phyloP scores from a whole-genome alignment of 2,329 filamentous ascomycete genomes.

The Fusarium nelsonii region DNA sequence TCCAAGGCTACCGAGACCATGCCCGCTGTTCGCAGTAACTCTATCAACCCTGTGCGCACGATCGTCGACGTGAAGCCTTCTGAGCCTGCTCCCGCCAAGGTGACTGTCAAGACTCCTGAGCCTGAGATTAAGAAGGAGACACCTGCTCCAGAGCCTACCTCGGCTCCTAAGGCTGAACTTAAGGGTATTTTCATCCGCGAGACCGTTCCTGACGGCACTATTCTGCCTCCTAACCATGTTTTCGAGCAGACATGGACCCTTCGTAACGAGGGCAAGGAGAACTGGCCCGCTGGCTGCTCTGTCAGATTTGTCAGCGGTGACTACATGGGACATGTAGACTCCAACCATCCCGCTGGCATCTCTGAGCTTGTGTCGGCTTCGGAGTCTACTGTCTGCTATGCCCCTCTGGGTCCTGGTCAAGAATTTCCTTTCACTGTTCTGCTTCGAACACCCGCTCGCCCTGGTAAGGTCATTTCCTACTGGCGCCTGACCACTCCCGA shows the following conservation, averaged over 20 bases:
- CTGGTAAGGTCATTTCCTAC: constrained; percentile 90
- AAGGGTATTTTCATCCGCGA: constrained; percentile 79
- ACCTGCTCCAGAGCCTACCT: constrained; percentile 34
- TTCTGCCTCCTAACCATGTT: constrained; percentile 74
- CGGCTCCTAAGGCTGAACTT: constrained; percentile 52
- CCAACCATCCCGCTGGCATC: constrained; percentile 81
- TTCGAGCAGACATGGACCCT: constrained; percentile 95
- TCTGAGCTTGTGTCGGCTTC: constrained; percentile 81
- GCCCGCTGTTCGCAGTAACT: constrained; percentile 60
- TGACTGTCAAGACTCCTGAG: constrained; percentile 15
- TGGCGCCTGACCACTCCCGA: constrained; percentile 91
- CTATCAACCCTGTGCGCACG: constrained; percentile 72
- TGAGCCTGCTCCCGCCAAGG: constrained; percentile 52
- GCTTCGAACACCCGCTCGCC: constrained; percentile 81
- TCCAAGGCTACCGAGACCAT: constrained; percentile 63
- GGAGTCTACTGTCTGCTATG: constrained; percentile 82
- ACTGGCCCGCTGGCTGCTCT: constrained; percentile 91
- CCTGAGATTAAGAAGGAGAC: constrained; percentile 46
- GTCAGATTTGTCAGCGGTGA: constrained; percentile 94
- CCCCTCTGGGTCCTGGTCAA: constrained; percentile 77
- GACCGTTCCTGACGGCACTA: constrained; percentile 81
- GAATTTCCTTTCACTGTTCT: constrained; percentile 84
- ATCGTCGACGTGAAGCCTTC: constrained; percentile 78
- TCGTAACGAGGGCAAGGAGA: constrained; percentile 80
- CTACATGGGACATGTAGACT: constrained; percentile 94